Evolutionary conservation across 148 eudicot genomes (phyloP), one percentile per base, ranked within the genome.

Genomic region (Cornus controversa): DNA sequence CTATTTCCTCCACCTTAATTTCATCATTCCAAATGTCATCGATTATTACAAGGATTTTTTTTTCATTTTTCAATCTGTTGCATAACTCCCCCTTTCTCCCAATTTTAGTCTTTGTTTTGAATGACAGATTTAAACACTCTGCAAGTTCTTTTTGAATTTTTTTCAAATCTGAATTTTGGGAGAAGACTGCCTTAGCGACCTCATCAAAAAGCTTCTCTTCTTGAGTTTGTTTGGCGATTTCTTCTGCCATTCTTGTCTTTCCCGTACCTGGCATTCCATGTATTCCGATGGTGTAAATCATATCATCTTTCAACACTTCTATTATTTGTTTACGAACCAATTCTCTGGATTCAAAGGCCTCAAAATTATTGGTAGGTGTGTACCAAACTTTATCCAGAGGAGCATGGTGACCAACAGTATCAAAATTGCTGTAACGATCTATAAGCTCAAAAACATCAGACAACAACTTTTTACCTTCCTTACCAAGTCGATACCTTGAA

Each of bases 11-110:
- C 25, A 82, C 5, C 0, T 74, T 9, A 50, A 82, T 4, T 13
- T n/a, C 1, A 5, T 29, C 31, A 29, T 53, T n/a, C 81, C 84
- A 82, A 8, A 74, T 8, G 34, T 82, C 84, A 69, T 78, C 82
- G 3, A 73, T 18, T 54, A 79, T 73, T 9, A 79, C 37, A 0
- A 79, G 77, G 34, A n/a, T 5, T 6, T 37, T 67, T 8, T 27
- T 28, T 18, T 36, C 71, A 3, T 67, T 73, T 0, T 0, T 31
- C 8, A 79, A 26, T 36, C 67, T 79, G 1, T 25, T 57, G 37
- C 65, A 28, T 0, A 79, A n/a, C 18, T n/a, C 2, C 2, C 0
- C 28, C 22, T 27, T 23, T 40, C 37, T 79, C 11, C 66, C 63
- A 1, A 1, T 8, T 50, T 29, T 60, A 22, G 15, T 13, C 0